Evolutionary conservation across 2,329 filamentous ascomycete species (phyloP).

Genomic region (Drechslera avenae): DNA sequence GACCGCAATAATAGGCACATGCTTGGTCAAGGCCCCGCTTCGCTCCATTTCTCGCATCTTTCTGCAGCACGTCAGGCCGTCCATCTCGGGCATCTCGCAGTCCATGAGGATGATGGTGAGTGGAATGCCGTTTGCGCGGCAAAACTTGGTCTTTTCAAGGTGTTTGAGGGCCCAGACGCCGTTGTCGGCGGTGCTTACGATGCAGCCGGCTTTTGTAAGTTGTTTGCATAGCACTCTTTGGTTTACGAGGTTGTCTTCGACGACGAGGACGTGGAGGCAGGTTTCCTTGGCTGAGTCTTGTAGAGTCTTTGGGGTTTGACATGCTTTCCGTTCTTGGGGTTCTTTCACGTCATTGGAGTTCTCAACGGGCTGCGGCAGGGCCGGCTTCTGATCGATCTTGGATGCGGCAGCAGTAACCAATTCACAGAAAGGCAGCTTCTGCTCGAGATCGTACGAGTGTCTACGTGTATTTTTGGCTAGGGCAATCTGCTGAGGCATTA

Average conservation of each 20-base stretch:
- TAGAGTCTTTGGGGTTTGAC: too few relatives aligned
- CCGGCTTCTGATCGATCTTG: neutral
- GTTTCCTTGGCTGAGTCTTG: neutral
- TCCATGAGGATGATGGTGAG: constrained; percentile 46
- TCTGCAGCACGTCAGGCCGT: constrained; percentile 42
- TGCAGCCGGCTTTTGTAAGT: constrained; percentile 39
- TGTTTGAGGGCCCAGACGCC: constrained; percentile 39
- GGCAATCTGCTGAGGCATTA: constrained; percentile 6
- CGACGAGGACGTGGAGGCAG: constrained; percentile 36
- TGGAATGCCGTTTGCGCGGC: constrained; percentile 16
- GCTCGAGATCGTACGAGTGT: constrained; percentile 6
- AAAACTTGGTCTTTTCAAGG: constrained; percentile 27
- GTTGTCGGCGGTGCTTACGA: constrained; percentile 39
- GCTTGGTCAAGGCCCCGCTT: constrained; percentile 22
- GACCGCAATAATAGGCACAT: constrained; percentile 46
- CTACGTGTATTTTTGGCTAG: constrained; percentile 4
- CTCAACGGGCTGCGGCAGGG: neutral
- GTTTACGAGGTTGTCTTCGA: constrained; percentile 48
- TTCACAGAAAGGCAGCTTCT: neutral
- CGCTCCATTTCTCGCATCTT: constrained; percentile 42
- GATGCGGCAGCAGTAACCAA: neutral
- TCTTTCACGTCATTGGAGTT: too few relatives aligned
- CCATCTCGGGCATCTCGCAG: constrained; percentile 49
- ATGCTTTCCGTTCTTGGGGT: too few relatives aligned
- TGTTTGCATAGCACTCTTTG: constrained; percentile 44